A percentile compares a stretch with the other conserved stretches of the same genome.
Evolutionary conservation across 83 land plant species (phyloP).

Genomic region (Picea abies): DNA sequence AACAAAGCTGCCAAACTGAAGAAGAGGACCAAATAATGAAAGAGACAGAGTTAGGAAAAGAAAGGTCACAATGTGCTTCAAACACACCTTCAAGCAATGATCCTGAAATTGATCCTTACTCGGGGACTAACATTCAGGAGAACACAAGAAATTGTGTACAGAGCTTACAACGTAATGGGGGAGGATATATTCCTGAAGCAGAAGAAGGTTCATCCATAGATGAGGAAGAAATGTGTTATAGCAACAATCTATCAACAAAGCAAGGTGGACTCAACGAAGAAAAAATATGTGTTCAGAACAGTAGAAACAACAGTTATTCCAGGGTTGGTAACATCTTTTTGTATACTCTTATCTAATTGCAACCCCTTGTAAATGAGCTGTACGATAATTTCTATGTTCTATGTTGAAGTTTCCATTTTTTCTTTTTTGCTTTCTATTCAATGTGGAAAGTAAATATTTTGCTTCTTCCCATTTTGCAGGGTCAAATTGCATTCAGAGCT

Average conservation of each 20-base stretch:
- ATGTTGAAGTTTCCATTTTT: background rate
- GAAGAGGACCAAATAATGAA: slow-evolving; percentile 3
- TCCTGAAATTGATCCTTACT: background rate
- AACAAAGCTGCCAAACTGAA: background rate
- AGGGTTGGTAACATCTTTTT: background rate
- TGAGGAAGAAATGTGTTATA: background rate
- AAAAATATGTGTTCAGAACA: background rate
- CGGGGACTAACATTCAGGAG: background rate
- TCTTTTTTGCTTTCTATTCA: background rate
- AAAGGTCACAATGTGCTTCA: background rate
- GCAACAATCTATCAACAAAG: background rate
- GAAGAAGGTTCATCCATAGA: slow-evolving; percentile 1
- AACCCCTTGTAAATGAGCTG: background rate
- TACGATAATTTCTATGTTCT: background rate
- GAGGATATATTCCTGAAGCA: slow-evolving; percentile 4
- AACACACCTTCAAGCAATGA: slow-evolving; percentile 1
- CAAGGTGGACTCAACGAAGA: background rate
- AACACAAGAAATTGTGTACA: background rate
- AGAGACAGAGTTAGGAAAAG: slow-evolving; percentile 12
- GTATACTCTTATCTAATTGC: background rate
- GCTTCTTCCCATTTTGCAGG: background rate
- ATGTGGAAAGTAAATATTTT: background rate
- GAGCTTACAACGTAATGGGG: background rate
- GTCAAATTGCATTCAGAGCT: background rate
- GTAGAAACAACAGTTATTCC: background rate